Conservation (phyloP, 164 flowering plant species). For the Saururus chinensis region DNA sequence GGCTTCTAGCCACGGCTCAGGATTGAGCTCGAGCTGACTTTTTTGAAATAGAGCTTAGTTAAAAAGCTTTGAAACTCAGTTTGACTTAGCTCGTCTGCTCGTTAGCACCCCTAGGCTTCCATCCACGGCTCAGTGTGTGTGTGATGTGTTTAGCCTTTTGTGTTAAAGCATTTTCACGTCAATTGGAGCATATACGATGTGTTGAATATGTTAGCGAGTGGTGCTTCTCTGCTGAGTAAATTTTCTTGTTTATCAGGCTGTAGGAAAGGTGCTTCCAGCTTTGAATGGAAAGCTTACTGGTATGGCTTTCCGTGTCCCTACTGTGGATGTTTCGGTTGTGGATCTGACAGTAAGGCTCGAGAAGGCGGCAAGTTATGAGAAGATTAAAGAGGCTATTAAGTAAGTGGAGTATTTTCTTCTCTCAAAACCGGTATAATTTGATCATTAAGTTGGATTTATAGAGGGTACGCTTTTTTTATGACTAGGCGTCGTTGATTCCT, state of each 20-base stretch:
- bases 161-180: background rate
- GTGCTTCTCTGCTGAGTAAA: background rate
- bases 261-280: constrained; percentile 63
- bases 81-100: too few relatives aligned
- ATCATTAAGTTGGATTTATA: too few relatives aligned
- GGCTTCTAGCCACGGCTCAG: too few relatives aligned
- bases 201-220: too few relatives aligned
- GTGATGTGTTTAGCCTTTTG: too few relatives aligned
- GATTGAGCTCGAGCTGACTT: too few relatives aligned
- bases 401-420: constrained; percentile 8
- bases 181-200: too few relatives aligned
- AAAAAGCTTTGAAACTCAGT: too few relatives aligned
- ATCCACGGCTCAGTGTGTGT: too few relatives aligned
- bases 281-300: constrained; percentile 73
- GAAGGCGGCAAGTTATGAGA: constrained; percentile 49
- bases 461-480: too few relatives aligned
- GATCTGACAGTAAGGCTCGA: constrained; percentile 68
- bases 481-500: background rate
- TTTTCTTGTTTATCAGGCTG: constrained; percentile 33
- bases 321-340: constrained; percentile 67
- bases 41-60: too few relatives aligned
- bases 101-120: too few relatives aligned
- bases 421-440: background rate
- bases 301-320: constrained; percentile 74
- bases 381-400: constrained; percentile 65